These are phyloP conservation scores for Talaromyces amestolkiae DNA, from an alignment of 2,329 filamentous ascomycete genomes.

Conservation along the genomic window DNA sequence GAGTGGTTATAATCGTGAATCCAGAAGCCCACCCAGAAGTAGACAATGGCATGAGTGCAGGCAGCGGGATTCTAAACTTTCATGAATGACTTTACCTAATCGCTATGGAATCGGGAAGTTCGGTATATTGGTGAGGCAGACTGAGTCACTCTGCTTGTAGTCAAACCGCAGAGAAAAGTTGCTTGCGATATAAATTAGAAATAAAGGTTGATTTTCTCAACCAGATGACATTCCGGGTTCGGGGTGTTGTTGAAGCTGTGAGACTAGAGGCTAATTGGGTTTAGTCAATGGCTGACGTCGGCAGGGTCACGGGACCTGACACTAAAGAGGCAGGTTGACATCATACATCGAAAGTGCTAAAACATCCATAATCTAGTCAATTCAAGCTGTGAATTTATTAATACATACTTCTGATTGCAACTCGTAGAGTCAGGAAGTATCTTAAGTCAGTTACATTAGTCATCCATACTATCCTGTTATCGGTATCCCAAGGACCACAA, in stretches of 20 bases:
- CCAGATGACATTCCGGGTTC: slow-evolving; percentile 1
- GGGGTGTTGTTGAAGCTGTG: slow-evolving; percentile 5
- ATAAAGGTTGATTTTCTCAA: background rate
- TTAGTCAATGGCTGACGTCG: slow-evolving; percentile 1
- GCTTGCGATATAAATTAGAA: background rate
- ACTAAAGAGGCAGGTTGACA: slow-evolving; percentile 17
- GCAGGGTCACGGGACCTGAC: slow-evolving; percentile 2
- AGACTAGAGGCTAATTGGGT: slow-evolving; percentile 6
- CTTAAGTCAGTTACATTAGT: background rate
- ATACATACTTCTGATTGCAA: background rate
- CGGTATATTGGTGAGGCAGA: too few species aligned
- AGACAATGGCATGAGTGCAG: background rate
- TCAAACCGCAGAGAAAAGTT: background rate
- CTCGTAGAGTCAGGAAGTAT: background rate
- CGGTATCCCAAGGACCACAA: background rate
- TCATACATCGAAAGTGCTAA: slow-evolving; percentile 7
- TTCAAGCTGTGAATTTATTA: background rate
- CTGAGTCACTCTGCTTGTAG: background rate
- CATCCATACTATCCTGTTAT: background rate
- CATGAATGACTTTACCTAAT: background rate
- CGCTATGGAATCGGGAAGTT: background rate
- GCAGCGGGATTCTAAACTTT: slow-evolving; percentile 6
- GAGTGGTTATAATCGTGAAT: background rate
- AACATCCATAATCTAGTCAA: background rate
- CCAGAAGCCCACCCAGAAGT: background rate